Evolutionary conservation across 495 filamentous ascomycete species (phyloP).

Genomic region (Aspergillus funiculosus): DNA sequence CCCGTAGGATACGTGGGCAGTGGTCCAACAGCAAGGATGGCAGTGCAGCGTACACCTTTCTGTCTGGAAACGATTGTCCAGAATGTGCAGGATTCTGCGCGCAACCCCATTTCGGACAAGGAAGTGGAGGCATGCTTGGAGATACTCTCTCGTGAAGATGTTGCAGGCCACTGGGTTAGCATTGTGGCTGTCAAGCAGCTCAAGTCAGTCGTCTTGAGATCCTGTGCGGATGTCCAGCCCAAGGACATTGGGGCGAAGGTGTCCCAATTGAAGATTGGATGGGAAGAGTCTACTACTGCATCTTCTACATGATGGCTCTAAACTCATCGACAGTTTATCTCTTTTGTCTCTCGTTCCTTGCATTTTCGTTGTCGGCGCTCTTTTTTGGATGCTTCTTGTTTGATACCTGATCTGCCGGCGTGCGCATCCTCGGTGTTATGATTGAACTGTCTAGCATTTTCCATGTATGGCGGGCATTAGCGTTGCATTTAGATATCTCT

Average conservation of each 20-base stretch:
- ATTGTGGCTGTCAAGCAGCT: conserved; percentile 39
- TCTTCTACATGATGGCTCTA: too few species aligned
- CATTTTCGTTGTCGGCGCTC: conserved; percentile 7
- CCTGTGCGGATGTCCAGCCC: conserved; percentile 35
- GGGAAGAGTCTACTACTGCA: conserved; percentile 20
- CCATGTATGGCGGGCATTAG: conserved; percentile 22
- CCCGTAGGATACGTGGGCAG: conserved; percentile 33
- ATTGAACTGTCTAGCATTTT: conserved; percentile 14
- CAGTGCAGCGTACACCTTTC: conserved; percentile 38
- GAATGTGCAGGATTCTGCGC: conserved; percentile 37
- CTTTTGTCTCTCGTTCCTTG: conserved; percentile 12
- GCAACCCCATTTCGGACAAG: conserved; percentile 34
- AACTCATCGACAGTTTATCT: too few species aligned
- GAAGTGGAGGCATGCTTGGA: conserved; percentile 42
- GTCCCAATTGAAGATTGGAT: conserved; percentile 30
- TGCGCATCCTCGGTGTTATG: conserved; percentile 25
- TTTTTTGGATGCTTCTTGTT: conserved; percentile 6
- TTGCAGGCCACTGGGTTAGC: conserved; percentile 43
- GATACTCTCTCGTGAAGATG: conserved; percentile 34
- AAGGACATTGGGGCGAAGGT: conserved; percentile 38
- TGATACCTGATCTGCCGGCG: conserved; percentile 28
- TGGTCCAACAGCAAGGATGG: conserved; percentile 29
- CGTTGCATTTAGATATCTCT: conserved; percentile 30
- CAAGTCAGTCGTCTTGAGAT: conserved; percentile 42
- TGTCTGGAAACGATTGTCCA: conserved; percentile 34